Evolutionary conservation across 768 basidiomycete genomes (phyloP).

Genomic region (Lyophyllum semitale): DNA sequence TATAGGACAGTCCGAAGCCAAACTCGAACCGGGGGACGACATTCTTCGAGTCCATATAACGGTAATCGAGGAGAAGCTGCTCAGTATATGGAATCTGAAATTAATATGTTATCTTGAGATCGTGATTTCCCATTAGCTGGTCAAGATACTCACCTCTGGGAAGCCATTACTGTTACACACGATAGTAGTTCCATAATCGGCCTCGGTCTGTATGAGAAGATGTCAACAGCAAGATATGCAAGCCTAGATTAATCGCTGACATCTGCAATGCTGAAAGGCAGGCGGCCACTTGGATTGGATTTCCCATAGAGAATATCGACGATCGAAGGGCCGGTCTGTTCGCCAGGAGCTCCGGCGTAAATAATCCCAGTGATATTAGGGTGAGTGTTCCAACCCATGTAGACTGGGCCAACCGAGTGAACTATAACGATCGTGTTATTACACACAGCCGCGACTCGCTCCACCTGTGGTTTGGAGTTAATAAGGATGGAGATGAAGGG

Average conservation of each 20-base stretch:
- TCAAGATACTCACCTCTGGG: conserved; percentile 10
- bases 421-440: conserved; percentile 81
- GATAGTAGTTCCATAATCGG: conserved; percentile 43
- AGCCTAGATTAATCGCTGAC: conserved; percentile 21
- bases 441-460: conserved; percentile 64
- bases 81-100: conserved; percentile 67
- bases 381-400: conserved; percentile 74
- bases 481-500: not conserved
- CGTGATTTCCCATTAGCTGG: not conserved
- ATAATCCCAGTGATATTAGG: conserved; percentile 73
- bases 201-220: conserved; percentile 30
- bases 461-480: conserved; percentile 38
- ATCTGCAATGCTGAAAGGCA: conserved; percentile 79
- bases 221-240: not conserved
- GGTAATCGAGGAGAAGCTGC: conserved; percentile 65
- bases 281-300: conserved; percentile 73
- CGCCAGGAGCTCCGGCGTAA: conserved; percentile 59
- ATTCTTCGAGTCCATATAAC: conserved; percentile 56
- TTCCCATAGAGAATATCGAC: conserved; percentile 77
- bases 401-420: conserved; percentile 75
- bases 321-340: conserved; percentile 78
- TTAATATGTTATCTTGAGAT: not conserved
- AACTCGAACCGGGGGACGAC: conserved; percentile 63
- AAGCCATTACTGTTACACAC: conserved; percentile 38
- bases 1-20: conserved; percentile 76